These are phyloP conservation scores for Geoglossum cookeanum DNA, from an alignment of 2,329 filamentous ascomycete genomes.

Conservation along the genomic window DNA sequence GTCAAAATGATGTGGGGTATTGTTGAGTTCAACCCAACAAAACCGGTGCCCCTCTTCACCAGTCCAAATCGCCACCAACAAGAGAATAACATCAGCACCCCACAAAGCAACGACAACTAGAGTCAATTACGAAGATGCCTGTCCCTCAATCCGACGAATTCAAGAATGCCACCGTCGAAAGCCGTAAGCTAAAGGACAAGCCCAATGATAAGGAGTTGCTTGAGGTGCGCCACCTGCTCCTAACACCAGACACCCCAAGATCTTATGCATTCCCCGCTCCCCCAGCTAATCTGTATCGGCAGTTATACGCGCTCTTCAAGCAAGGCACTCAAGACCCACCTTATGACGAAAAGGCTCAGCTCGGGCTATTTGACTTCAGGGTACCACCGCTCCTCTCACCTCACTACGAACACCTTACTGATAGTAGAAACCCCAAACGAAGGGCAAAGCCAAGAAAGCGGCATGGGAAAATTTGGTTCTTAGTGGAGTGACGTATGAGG, in stretches of 20 bases:
- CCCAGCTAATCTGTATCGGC: slow-evolving; percentile 7
- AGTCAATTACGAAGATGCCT: not conserved
- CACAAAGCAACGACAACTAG: not conserved
- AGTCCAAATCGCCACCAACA: not conserved
- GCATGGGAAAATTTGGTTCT: slow-evolving; percentile 57
- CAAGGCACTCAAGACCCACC: slow-evolving; percentile 21
- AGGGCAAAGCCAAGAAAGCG: slow-evolving; percentile 66
- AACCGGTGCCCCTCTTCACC: not conserved
- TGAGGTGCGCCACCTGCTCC: slow-evolving; percentile 22
- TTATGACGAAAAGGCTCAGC: slow-evolving; percentile 24
- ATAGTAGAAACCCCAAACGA: slow-evolving; percentile 5
- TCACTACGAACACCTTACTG: not conserved
- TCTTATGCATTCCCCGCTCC: slow-evolving; percentile 6
- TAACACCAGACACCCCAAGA: slow-evolving; percentile 1
- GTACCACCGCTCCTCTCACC: slow-evolving; percentile 21
- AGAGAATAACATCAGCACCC: not conserved
- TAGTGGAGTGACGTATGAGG: slow-evolving; percentile 37
- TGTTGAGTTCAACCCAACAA: not conserved
- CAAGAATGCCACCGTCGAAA: slow-evolving; percentile 39
- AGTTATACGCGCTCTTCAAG: slow-evolving; percentile 35
- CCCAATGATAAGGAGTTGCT: slow-evolving; percentile 46
- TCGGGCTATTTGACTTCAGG: slow-evolving; percentile 54
- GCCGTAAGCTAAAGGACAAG: slow-evolving; percentile 47
- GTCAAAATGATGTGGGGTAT: not conserved
- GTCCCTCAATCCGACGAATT: slow-evolving; percentile 23